Conservation (phyloP, 306 rosid species). For the Vigna unguiculata region DNA sequence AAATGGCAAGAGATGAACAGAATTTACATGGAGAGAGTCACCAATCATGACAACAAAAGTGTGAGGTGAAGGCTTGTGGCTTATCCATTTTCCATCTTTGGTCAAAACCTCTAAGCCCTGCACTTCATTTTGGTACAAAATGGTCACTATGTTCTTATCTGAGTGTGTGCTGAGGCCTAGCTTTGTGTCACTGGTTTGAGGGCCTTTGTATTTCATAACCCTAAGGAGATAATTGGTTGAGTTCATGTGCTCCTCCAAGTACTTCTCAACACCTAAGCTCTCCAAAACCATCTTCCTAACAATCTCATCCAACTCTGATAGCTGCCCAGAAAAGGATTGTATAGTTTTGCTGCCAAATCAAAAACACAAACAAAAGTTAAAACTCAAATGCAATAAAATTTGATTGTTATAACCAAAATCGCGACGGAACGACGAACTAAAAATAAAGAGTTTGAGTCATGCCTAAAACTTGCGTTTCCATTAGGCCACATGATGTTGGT, state of each 20-base stretch:
- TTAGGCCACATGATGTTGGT: conserved; percentile 63
- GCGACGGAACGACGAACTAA: no score
- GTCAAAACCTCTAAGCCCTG: conserved; percentile 72
- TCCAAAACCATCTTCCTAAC: conserved; percentile 78
- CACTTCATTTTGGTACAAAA: conserved; percentile 70
- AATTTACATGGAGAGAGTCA: conserved; percentile 65
- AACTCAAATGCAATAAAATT: not conserved
- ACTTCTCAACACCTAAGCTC: conserved; percentile 69
- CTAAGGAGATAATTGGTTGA: conserved; percentile 76
- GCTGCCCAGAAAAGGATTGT: conserved; percentile 56
- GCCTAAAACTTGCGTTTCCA: conserved; percentile 67
- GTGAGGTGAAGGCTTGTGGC: conserved; percentile 58
- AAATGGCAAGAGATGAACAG: not conserved
- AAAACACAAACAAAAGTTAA: not conserved
- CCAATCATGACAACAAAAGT: conserved; percentile 70
- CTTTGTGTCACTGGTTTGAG: conserved; percentile 60
- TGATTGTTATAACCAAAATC: no score
- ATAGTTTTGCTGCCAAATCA: conserved; percentile 57
- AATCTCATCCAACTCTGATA: conserved; percentile 64
- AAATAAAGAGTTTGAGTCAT: no score
- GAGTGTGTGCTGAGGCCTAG: conserved; percentile 66
- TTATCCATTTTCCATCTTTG: conserved; percentile 79
- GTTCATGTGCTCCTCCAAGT: conserved; percentile 72
- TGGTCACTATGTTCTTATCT: conserved; percentile 70
- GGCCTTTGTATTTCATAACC: conserved; percentile 71